Base-by-base conservation (phyloP, 768 basidiomycete species). In the Sarcodon sp. region DNA sequence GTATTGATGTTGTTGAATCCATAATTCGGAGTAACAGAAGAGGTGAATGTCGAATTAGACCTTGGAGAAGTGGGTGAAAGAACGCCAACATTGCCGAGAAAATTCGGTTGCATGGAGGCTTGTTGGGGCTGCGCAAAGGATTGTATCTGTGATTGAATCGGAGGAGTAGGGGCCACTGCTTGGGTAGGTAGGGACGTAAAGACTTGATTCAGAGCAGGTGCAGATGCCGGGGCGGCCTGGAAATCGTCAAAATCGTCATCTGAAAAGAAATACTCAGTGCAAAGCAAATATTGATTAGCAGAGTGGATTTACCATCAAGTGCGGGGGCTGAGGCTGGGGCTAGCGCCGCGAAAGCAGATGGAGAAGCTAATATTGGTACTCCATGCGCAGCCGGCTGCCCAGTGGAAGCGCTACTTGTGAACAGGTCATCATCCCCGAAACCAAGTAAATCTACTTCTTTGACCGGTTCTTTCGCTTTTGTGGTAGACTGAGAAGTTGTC, bases 221-320 rank as follows among this genome's bases (percentile, higher is more conserved):
- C 58, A 7, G 65, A 65, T 11, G 68, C 57, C 13, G 83, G 84
- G 2, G 82, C 85, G 15, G 77, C 79, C 61, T 87, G 83, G 69
- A 91, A 91, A 61, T 90, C 88, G 45, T 76, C 80, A 54, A 91
- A 91, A 45, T 91, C 88, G 53, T 91, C 88, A 56, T 87, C 86
- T 75, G 49, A 21, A 11, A 33, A 12, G 38, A 15, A 10, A 44
- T 13, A 41, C 27, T 13, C 35, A 16, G 16, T 7, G 33, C 43
- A 38, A 45, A 18, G 7, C 35, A 21, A 49, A 33, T 33, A 47
- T n/a, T 15, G 15, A 4, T 6, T 45, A 11, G 31, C 34, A 44
- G 8, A 10, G 34, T 33, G 8, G 10, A 35, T 51, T 9, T 44
- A 64, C 63, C 57, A 37, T 57, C 59, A 45, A 54, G 48, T 35